These are phyloP conservation scores for Piper longum DNA, from an alignment of 164 flowering plant genomes.

Conservation along the genomic window DNA sequence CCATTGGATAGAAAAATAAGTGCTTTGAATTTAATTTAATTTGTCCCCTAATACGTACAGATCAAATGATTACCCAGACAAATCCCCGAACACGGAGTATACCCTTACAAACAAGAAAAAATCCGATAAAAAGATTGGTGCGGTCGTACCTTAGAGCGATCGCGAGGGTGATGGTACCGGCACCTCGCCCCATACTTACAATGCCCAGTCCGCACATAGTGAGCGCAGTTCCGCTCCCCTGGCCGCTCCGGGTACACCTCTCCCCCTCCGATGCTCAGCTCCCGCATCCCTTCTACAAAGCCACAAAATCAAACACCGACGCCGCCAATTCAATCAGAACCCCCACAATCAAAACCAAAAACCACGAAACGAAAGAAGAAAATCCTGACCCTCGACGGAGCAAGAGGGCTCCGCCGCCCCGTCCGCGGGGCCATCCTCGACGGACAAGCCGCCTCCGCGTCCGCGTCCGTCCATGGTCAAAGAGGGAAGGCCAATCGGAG, in stretches of 20 bases:
- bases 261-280: constrained; percentile 27
- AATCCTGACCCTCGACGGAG: too few relatives aligned
- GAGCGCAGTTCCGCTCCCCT: constrained; percentile 56
- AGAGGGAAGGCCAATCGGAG: too few relatives aligned
- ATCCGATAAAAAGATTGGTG: not conserved
- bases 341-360: not conserved
- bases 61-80: too few relatives aligned
- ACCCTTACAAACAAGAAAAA: too few relatives aligned
- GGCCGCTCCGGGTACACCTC: constrained; percentile 71
- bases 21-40: too few relatives aligned
- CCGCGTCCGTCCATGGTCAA: too few relatives aligned
- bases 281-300: constrained; percentile 52
- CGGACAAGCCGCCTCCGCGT: too few relatives aligned
- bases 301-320: not conserved
- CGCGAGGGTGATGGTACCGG: constrained; percentile 76
- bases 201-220: constrained; percentile 70
- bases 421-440: too few relatives aligned
- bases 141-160: constrained; percentile 38
- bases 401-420: too few relatives aligned
- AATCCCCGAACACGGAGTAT: too few relatives aligned
- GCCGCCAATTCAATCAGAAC: constrained; percentile 8
- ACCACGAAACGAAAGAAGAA: constrained; percentile 2
- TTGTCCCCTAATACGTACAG: too few relatives aligned
- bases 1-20: too few relatives aligned
- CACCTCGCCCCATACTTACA: constrained; percentile 76